Evolutionary conservation across 139 green algal genomes (phyloP).

Genomic region (Tetraselmis striata): DNA sequence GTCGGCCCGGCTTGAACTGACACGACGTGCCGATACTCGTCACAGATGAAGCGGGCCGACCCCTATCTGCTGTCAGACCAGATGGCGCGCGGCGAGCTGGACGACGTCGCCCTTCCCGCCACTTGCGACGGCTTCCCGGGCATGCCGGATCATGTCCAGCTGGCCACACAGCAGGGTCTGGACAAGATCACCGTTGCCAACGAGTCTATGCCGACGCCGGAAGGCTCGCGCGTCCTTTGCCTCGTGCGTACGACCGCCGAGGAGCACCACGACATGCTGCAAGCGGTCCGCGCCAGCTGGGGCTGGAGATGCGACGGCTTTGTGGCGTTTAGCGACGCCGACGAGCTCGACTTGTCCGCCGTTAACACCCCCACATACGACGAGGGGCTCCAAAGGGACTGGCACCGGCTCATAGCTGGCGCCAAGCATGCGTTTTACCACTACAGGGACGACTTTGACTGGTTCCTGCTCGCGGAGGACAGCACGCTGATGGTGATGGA

Average conservation of each 20-base stretch:
- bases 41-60: neutral
- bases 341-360: neutral
- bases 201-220: neutral
- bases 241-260: neutral
- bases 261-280: neutral
- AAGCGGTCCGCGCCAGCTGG: neutral
- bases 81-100: neutral
- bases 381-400: neutral
- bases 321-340: neutral
- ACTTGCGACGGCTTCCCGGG: neutral
- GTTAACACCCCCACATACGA: neutral
- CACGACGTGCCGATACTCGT: neutral
- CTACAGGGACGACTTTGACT: neutral
- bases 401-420: neutral
- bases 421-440: neutral
- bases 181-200: neutral
- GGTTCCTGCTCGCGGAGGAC: neutral
- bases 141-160: neutral
- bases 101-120: neutral
- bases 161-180: neutral
- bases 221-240: neutral
- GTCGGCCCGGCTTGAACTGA: neutral
- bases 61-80: neutral
- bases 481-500: neutral
- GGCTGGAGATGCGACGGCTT: neutral